Evolutionary conservation across 345 rosid species (phyloP), one percentile per base, ranked within the genome.

Genomic region (Viola odorata): DNA sequence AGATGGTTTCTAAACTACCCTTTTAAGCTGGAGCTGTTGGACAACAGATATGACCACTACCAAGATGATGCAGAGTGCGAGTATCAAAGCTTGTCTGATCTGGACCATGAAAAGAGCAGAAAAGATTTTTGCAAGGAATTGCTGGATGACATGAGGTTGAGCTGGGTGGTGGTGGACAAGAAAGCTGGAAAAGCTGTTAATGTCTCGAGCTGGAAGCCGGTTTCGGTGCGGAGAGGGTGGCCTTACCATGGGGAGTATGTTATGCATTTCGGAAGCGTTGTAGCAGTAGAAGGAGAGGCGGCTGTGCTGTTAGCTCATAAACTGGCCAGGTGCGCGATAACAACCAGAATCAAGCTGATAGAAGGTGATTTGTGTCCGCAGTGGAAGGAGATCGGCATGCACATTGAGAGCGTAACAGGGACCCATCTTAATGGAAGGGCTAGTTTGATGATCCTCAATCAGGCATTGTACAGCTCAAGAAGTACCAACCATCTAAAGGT

Each of bases 131-230:
- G 45, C 59, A 23, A 61, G 13, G 52, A 72, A 14, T 53, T 80
- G 23, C 40, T 3, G 11, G 50, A 65, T 13, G 45, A 65, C 5
- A 37, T 72, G 17, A 60, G 76, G 61, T 47, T 73, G 66, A 73
- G 83, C 63, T 73, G 80, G 77, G 71, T 76, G 61, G 45, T 75
- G 52, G 51, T 77, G 38, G 77, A 71, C 60, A 77, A 60, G 69
- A 84, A 63, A 14, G 41, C 56, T 40, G 82, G 82, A 13, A 71
- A 58, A 50, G 40, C 73, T 12, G 78, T 73, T 23, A 78, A 75
- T 45, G 69, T 74, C 55, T 76, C 70, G 0, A 74, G 67, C 44
- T 64, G 76, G 74, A 74, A 64, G 73, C 75, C 77, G 16, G 3
- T 76, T 54, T 61, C 15, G 0, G 68, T 57, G n/a, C 59, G 58